phyloP scores from a whole-genome alignment of 495 filamentous ascomycete species.

The Evernia prunastri region DNA sequence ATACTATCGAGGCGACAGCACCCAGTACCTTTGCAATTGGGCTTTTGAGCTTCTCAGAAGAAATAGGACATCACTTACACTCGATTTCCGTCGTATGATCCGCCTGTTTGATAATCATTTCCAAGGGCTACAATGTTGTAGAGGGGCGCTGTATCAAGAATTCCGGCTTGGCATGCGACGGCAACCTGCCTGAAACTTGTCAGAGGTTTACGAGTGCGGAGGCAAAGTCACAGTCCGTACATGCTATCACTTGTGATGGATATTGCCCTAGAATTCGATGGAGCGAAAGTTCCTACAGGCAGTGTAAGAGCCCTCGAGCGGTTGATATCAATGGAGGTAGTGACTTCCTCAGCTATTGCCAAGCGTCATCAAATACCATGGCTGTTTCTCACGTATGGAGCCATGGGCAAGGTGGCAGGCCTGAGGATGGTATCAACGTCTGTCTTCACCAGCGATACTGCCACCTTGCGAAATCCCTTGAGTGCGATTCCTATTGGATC shows the following conservation, averaged over 20 bases:
- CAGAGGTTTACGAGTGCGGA: conserved; percentile 12
- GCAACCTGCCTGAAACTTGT: conserved; percentile 10
- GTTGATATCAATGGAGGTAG: background rate
- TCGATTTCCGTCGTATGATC: conserved; percentile 14
- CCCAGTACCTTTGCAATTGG: conserved; percentile 17
- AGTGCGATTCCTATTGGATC: conserved; percentile 30
- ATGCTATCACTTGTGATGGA: conserved; percentile 15
- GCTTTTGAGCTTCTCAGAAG: conserved; percentile 18
- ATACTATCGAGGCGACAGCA: conserved; percentile 13
- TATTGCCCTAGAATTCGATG: conserved; percentile 7
- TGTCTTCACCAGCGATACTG: conserved; percentile 28
- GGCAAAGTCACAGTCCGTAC: conserved; percentile 11
- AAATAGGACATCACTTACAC: conserved; percentile 1
- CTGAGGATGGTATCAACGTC: conserved; percentile 25
- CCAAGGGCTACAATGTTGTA: background rate
- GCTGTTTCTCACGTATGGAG: conserved; percentile 32
- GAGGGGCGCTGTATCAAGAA: conserved; percentile 15
- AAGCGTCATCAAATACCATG: conserved; percentile 18
- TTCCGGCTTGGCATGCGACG: conserved; percentile 4
- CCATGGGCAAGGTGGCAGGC: conserved; percentile 28
- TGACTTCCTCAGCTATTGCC: conserved; percentile 15
- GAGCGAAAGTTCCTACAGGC: conserved; percentile 13
- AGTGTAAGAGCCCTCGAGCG: conserved; percentile 9
- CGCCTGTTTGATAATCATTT: conserved; percentile 9
- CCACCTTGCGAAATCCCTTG: conserved; percentile 16